A percentile compares a stretch with the other conserved stretches of the same genome.
Evolutionary conservation across 345 rosid genomes (phyloP).

Genomic region (Physaria fendleri): DNA sequence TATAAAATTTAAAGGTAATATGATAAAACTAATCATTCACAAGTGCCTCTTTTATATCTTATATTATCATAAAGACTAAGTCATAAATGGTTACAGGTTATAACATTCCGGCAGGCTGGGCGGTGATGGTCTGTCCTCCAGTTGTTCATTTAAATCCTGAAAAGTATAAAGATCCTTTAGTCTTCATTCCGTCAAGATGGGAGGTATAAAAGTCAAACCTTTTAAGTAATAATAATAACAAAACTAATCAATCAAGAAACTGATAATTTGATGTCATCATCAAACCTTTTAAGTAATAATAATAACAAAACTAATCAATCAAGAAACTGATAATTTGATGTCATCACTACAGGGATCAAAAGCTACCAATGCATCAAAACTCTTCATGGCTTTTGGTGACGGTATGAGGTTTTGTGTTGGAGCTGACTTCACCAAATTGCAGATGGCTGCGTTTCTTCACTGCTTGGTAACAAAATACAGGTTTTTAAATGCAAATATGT

Average conservation of each 20-base stretch:
- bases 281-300: background rate
- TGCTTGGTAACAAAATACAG: constrained; percentile 80
- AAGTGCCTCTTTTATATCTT: background rate
- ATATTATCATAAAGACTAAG: constrained; percentile 15
- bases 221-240: background rate
- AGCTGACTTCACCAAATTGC: constrained; percentile 83
- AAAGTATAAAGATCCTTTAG: constrained; percentile 68
- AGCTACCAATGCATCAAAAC: constrained; percentile 51
- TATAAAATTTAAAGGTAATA: constrained; percentile 64
- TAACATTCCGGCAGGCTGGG: constrained; percentile 97
- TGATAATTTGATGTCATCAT: background rate
- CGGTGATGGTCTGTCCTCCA: constrained; percentile 95
- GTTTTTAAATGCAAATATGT: too few relatives aligned
- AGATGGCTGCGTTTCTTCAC: constrained; percentile 96
- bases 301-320: background rate
- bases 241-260: background rate
- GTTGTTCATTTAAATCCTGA: constrained; percentile 84
- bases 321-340: background rate
- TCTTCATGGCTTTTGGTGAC: constrained; percentile 98
- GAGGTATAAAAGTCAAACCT: constrained; percentile 49
- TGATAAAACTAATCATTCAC: background rate
- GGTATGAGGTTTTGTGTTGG: constrained; percentile 98
- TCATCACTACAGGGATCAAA: constrained; percentile 58
- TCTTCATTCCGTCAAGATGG: constrained; percentile 96
- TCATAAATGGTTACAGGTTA: constrained; percentile 52